Conservation (phyloP, 805 yeast species). For the Yarrowia sp. region DNA sequence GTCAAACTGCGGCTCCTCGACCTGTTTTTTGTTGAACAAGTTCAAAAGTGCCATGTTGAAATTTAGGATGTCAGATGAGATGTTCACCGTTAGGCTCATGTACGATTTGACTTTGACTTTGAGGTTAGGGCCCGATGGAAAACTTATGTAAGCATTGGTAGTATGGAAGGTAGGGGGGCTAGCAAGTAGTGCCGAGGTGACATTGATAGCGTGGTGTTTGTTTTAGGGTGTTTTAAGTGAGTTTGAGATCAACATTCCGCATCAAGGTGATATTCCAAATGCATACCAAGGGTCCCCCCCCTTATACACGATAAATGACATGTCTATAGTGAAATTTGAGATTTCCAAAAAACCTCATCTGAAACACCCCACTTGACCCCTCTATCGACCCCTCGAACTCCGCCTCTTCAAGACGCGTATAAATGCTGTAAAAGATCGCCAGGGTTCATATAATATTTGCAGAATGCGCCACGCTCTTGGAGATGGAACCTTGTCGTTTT, state of each 20-base stretch:
- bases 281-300: background rate
- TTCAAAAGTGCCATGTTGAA: slow-evolving; percentile 15
- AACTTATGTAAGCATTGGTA: background rate
- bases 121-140: background rate
- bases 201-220: too few species aligned
- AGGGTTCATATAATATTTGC: background rate
- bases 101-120: background rate
- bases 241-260: too few species aligned
- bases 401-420: too few species aligned
- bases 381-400: too few species aligned
- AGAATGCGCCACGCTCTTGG: background rate
- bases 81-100: background rate
- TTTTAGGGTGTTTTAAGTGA: too few species aligned
- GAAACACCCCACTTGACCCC: too few species aligned
- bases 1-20: background rate
- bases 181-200: too few species aligned
- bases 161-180: background rate
- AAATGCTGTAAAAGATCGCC: background rate
- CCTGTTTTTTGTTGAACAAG: slow-evolving; percentile 4
- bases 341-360: background rate
- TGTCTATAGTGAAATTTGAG: background rate
- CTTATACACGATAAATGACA: background rate
- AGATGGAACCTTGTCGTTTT: background rate
- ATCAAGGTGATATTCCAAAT: too few species aligned
- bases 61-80: background rate